Evolutionary conservation across 148 eudicot genomes (phyloP), one percentile per base, ranked within the genome.

Genomic region (Bassia scoparia): DNA sequence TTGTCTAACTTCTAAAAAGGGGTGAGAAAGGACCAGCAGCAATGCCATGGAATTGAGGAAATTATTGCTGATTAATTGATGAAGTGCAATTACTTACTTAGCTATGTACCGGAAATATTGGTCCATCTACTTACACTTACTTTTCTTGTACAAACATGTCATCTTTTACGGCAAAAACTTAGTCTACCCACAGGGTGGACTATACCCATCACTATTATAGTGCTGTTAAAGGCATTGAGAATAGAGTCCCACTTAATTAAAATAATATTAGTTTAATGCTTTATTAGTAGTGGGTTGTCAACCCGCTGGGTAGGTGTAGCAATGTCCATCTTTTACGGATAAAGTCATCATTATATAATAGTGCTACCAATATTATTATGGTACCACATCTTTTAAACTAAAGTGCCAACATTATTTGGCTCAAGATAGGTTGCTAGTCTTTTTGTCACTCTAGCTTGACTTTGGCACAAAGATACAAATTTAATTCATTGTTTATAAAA

Each of bases 381-480:
- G 71, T 41, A 18, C 35, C 29, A 56, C 53, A n/a, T 68, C 61
- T 79, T 79, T 69, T 43, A 69, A 74, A 79, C 14, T 14, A 68
- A 73, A 38, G 37, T 54, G 53, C 31, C 26, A 34, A 29, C 49
- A 74, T 62, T 52, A 29, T 69, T 69, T 54, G 62, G 81, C 68
- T 71, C 76, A 56, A 70, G 54, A 69, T 37, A 44, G 46, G 61
- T 21, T 31, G 46, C 31, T 24, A 34, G 71, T 67, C 60, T 80
- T 75, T 74, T 75, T 56, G 34, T 62, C 61, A 75, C 75, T 74
- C 24, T 69, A 69, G 53, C 70, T 79, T 79, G 82, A 79, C 78
- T 79, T 79, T 23, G 44, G 50, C 52, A 55, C 46, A 27, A 49
- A 14, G 44, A 72, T 29, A 62, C 75, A 67, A 56, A 37, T 64